phyloP scores from a whole-genome alignment of 441 rosid species.

The Populus trichocarpa region DNA sequence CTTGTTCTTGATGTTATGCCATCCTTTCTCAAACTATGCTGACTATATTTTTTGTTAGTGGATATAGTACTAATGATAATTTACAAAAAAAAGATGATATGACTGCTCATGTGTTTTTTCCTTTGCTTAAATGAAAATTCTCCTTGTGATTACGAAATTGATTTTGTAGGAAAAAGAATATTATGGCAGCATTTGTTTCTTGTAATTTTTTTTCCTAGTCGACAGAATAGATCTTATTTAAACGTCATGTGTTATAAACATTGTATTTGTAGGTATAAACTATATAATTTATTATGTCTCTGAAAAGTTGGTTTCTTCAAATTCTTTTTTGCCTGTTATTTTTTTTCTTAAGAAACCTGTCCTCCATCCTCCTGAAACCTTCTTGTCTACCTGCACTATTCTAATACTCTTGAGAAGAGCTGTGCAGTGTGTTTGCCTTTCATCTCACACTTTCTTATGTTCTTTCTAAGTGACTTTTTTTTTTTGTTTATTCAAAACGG shows the following conservation, averaged over 20 bases:
- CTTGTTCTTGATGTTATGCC: background rate
- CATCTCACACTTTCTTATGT: background rate
- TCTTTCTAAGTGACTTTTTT: background rate
- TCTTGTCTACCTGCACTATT: background rate
- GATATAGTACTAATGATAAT: background rate
- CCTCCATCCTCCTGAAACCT: constrained; percentile 6
- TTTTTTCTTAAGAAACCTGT: constrained; percentile 2
- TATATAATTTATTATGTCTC: constrained; percentile 18
- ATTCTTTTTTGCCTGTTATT: constrained; percentile 17
- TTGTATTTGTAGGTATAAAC: constrained; percentile 14
- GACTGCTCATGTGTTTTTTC: background rate
- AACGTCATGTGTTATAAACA: constrained; percentile 15
- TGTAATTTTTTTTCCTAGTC: background rate
- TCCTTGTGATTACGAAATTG: background rate
- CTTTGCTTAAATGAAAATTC: background rate
- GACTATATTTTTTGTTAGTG: background rate
- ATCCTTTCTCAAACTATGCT: background rate
- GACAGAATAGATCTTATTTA: constrained; percentile 8
- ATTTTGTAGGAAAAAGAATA: background rate
- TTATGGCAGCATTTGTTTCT: background rate
- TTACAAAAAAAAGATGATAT: background rate
- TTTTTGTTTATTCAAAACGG: background rate
- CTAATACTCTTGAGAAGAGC: background rate
- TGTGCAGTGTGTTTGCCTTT: background rate
- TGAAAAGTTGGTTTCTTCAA: constrained; percentile 21